Evolutionary conservation across 108 stramenopile genomes (phyloP), one percentile per base, ranked within the genome.

Genomic region (Skeletonema potamos): DNA sequence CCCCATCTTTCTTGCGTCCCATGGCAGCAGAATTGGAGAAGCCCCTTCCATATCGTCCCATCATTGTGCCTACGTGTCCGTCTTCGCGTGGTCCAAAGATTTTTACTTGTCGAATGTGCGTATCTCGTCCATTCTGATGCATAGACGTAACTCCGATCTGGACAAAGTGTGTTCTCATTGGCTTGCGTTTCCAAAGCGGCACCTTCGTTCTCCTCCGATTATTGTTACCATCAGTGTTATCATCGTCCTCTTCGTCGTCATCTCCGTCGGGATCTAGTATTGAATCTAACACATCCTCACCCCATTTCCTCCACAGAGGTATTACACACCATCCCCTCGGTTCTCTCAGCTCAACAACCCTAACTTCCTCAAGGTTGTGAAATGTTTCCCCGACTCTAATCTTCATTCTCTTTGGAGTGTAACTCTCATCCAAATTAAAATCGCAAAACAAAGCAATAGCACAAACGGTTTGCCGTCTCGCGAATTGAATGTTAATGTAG

Each of bases 71-170:
- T 28, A 59, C 65, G 13, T 28, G 33, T 37, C 56, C 68, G 78
- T 76, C 86, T 62, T 74, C 68, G 10, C 88, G 66, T 8, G 95
- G 92, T 20, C 97, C 97, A 70, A 89, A 97, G 29, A 97, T 56
- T 61, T 95, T 92, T n/a, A 95, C 90, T 68, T 96, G 94, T 41
- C 98, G 87, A 13, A 97, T 87, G 68, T 98, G 98, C 5, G 97
- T 97, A 72, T 98, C 98, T 29, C 96, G 76, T 24, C 98, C 98
- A 82, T 98, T 98, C 79, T 51, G 98, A 75, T 97, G 97, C 98
- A 98, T 98, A 46, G 91, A 82, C 6, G 87, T 58, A 18, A 98
- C 84, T 27, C 91, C 82, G 18, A 98, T 93, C 68, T 97, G 96
- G 22, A 98, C 69, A 54, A 97, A 82, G 76, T 96, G 94, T 10